A percentile compares a stretch with the other conserved stretches of the same genome.
Conservation (phyloP, 2,329 filamentous ascomycete genomes). For the Neoarthrinium moseri region DNA sequence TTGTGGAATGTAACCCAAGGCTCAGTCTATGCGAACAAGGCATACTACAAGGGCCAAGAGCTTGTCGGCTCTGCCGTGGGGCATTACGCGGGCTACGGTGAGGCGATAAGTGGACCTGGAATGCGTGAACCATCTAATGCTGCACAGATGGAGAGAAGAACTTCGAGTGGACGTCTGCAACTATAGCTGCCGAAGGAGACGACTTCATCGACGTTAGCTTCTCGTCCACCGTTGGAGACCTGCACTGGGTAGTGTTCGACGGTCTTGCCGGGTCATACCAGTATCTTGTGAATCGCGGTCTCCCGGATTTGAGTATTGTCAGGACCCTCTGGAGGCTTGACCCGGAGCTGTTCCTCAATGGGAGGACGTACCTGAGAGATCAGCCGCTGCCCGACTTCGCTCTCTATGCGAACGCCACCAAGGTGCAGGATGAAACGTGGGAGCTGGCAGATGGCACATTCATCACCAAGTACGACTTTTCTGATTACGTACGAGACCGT, state of each 20-base stretch:
- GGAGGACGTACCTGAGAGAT: constrained; percentile 43
- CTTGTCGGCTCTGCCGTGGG: constrained; percentile 26
- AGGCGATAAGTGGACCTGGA: not conserved
- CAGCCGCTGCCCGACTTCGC: constrained; percentile 39
- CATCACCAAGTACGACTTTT: constrained; percentile 50
- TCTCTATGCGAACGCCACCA: constrained; percentile 41
- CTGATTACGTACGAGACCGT: constrained; percentile 29
- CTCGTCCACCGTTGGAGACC: constrained; percentile 42
- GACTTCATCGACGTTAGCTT: constrained; percentile 50
- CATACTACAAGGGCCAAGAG: constrained; percentile 25
- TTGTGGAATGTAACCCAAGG: constrained; percentile 28
- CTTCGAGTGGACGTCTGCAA: constrained; percentile 44
- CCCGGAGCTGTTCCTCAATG: constrained; percentile 44
- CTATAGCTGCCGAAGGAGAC: constrained; percentile 31
- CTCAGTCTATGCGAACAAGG: constrained; percentile 21
- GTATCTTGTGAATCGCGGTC: constrained; percentile 49
- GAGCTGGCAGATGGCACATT: constrained; percentile 43
- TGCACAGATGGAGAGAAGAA: constrained; percentile 43
- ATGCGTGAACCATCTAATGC: not conserved
- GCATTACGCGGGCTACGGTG: constrained; percentile 30
- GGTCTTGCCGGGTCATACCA: constrained; percentile 49
- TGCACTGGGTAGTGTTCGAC: constrained; percentile 51
- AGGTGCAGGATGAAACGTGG: constrained; percentile 55
- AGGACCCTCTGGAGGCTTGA: constrained; percentile 49
- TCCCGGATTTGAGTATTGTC: constrained; percentile 47